A percentile compares a stretch with the other conserved stretches of the same genome.
Conservation (phyloP, 352 stramenopile species). For the Globisporangium megalacanthum region DNA sequence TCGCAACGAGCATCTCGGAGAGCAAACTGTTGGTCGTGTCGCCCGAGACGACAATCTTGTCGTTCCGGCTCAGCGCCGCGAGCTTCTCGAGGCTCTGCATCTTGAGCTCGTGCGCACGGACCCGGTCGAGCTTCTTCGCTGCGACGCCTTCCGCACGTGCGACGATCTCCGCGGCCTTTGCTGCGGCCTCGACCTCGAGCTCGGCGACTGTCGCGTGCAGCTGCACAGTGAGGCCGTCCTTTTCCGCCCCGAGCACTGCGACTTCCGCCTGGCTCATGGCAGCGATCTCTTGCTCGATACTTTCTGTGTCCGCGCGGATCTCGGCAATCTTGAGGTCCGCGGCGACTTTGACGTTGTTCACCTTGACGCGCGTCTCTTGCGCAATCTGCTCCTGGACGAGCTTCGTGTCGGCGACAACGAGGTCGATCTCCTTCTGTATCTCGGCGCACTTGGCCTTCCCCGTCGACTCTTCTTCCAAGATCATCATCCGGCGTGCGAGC, state of each 20-base stretch:
- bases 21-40: constrained; percentile 45
- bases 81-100: constrained; percentile 46
- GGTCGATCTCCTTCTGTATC: constrained; percentile 52
- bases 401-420: constrained; percentile 44
- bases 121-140: constrained; percentile 33
- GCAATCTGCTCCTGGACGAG: constrained; percentile 45
- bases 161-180: constrained; percentile 40
- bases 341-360: constrained; percentile 40
- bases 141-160: constrained; percentile 33
- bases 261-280: constrained; percentile 38
- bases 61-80: constrained; percentile 32
- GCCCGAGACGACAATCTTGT: constrained; percentile 26
- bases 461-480: constrained; percentile 61
- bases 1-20: constrained; percentile 50
- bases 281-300: constrained; percentile 35
- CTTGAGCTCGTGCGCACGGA: constrained; percentile 29
- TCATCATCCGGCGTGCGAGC: constrained; percentile 39
- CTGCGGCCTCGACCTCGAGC: constrained; percentile 21
- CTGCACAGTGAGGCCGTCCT: constrained; percentile 24
- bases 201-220: constrained; percentile 30
- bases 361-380: constrained; percentile 42
- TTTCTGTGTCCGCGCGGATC: constrained; percentile 40
- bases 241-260: constrained; percentile 34
- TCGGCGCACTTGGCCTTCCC: constrained; percentile 45
- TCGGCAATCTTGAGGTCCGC: constrained; percentile 33